Conservation (phyloP, 1,139 yeast species). For the Hemisphaericaspora xylanilytica region DNA sequence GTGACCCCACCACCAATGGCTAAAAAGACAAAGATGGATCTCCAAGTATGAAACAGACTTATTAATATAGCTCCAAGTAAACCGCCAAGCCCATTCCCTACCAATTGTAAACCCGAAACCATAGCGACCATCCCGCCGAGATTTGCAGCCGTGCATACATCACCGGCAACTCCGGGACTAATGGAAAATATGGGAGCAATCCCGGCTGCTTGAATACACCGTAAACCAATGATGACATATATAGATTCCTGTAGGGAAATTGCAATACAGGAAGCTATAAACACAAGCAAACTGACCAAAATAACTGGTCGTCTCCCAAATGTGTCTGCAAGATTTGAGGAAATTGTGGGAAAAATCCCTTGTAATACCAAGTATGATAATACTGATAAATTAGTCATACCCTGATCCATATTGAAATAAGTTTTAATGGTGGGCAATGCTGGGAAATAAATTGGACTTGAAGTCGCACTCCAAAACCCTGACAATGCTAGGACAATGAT, state of each 20-base stretch:
- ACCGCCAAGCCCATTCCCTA: slow-evolving; percentile 43
- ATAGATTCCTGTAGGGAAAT: slow-evolving; percentile 32
- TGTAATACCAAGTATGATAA: slow-evolving; percentile 39
- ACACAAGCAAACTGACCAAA: slow-evolving; percentile 26
- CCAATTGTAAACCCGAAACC: slow-evolving; percentile 33
- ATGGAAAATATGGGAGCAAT: slow-evolving; percentile 43
- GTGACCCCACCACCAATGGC: slow-evolving; percentile 39
- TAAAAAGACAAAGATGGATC: slow-evolving; percentile 37
- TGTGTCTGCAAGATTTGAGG: slow-evolving; percentile 35
- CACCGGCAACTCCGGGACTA: slow-evolving; percentile 41
- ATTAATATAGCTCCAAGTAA: slow-evolving; percentile 38
- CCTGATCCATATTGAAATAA: slow-evolving; percentile 24
- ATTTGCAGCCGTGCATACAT: slow-evolving; percentile 34
- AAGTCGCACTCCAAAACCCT: slow-evolving; percentile 41
- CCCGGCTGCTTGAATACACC: slow-evolving; percentile 42
- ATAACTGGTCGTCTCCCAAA: slow-evolving; percentile 38
- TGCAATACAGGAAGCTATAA: slow-evolving; percentile 34
- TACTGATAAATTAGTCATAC: slow-evolving; percentile 33
- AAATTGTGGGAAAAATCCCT: slow-evolving; percentile 36
- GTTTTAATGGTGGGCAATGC: slow-evolving; percentile 36
- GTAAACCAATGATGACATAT: slow-evolving; percentile 35
- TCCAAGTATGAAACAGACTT: slow-evolving; percentile 30
- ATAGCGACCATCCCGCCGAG: slow-evolving; percentile 43
- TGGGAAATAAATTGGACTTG: slow-evolving; percentile 43
- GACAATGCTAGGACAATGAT: slow-evolving; percentile 28